These are phyloP conservation scores for Scleromitrula shiraiana DNA, from an alignment of 2,329 filamentous ascomycete species.

Conservation along the genomic window DNA sequence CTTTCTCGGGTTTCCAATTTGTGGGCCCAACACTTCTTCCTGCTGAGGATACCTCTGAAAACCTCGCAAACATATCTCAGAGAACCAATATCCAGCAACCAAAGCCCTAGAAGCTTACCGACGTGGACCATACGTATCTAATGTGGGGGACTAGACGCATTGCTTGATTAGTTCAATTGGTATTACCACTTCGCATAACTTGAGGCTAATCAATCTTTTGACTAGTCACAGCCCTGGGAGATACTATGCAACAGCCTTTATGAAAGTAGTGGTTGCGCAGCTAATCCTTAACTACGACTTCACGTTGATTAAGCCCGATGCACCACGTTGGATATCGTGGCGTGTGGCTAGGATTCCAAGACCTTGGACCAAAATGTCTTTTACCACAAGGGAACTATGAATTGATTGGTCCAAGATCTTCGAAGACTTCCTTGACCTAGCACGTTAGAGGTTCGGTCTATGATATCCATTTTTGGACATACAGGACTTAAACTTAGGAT, in stretches of 20 bases:
- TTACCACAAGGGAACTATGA: too few species aligned
- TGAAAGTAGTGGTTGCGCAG: background rate
- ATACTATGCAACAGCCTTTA: slow-evolving; percentile 2
- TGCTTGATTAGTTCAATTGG: background rate
- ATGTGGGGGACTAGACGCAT: slow-evolving; percentile 6
- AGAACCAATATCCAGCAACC: too few species aligned
- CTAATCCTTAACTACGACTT: background rate
- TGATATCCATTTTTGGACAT: too few species aligned
- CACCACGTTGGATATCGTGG: background rate
- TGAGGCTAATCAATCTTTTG: background rate
- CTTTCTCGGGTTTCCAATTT: slow-evolving; percentile 3
- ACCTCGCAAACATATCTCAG: background rate
- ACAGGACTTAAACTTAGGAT: too few species aligned
- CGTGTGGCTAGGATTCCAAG: too few species aligned
- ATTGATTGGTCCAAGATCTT: too few species aligned
- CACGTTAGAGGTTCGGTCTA: too few species aligned
- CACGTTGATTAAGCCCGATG: background rate
- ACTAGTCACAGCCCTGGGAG: background rate
- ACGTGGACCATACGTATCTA: background rate
- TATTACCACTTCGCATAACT: background rate
- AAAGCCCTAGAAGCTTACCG: background rate
- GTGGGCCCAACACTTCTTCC: background rate
- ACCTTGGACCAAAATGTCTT: too few species aligned
- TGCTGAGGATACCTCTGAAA: background rate
- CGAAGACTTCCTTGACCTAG: too few species aligned